phyloP scores from a whole-genome alignment of 2,329 filamentous ascomycete genomes.

The Colletotrichum magnum region DNA sequence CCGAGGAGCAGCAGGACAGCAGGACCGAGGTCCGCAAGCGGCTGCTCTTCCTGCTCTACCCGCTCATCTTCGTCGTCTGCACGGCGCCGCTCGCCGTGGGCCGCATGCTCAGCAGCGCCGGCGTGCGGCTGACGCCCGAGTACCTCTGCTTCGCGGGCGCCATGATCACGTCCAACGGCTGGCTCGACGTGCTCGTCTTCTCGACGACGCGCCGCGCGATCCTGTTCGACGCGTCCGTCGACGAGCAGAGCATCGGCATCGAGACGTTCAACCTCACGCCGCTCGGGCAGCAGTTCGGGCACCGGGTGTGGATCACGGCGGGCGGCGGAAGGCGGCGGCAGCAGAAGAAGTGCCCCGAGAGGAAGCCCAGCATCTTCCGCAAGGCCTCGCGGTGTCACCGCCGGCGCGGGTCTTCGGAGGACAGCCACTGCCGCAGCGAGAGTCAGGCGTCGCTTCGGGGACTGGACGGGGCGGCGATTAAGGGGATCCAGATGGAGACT shows the following conservation, averaged over 20 bases:
- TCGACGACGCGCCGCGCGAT: constrained; percentile 54
- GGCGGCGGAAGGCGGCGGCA: background rate
- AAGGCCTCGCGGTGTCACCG: constrained; percentile 1
- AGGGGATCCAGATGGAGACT: constrained; percentile 60
- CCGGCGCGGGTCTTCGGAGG: background rate
- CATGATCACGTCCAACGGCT: constrained; percentile 65
- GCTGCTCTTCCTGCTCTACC: constrained; percentile 68
- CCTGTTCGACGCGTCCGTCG: constrained; percentile 43
- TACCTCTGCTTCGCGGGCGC: constrained; percentile 68
- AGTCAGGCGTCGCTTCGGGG: constrained; percentile 23
- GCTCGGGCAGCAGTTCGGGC: constrained; percentile 21
- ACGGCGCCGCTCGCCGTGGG: constrained; percentile 72
- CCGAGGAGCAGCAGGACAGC: background rate
- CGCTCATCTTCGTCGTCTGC: constrained; percentile 72
- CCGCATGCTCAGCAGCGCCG: constrained; percentile 70
- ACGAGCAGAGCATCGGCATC: constrained; percentile 24
- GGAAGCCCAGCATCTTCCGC: constrained; percentile 1
- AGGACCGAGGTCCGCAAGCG: constrained; percentile 19
- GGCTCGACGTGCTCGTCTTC: constrained; percentile 58
- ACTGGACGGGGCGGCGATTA: background rate
- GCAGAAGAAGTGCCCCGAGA: background rate
- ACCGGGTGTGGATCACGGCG: constrained; percentile 27
- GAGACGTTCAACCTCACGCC: constrained; percentile 29
- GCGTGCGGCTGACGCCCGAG: constrained; percentile 57
- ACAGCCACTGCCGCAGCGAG: constrained; percentile 22